These are phyloP conservation scores for Tetradesmus lagerheimii DNA, from an alignment of 139 green algal genomes.

Conservation along the genomic window DNA sequence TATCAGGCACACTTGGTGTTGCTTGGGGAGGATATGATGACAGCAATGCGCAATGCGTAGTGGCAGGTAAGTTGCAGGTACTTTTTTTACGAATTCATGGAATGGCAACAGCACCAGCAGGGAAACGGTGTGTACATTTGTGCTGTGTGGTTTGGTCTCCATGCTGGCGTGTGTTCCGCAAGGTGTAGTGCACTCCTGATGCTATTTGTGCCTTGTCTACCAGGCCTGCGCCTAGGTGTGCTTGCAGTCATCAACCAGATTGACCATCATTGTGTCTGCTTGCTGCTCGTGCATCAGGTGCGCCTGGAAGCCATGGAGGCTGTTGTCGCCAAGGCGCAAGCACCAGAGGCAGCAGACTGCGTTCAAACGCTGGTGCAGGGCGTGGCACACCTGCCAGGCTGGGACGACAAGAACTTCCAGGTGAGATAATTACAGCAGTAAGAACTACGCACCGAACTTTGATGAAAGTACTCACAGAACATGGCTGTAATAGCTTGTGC, in stretches of 20 bases:
- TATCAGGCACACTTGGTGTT: too few relatives aligned
- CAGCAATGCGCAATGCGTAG: background rate
- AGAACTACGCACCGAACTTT: too few relatives aligned
- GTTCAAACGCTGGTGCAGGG: constrained; percentile 71
- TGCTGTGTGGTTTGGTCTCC: too few relatives aligned
- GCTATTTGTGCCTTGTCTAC: too few relatives aligned
- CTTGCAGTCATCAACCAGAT: too few relatives aligned
- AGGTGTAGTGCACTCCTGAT: too few relatives aligned
- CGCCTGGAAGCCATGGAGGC: constrained; percentile 85
- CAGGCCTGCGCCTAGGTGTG: too few relatives aligned
- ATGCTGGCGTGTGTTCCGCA: too few relatives aligned
- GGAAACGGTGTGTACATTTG: too few relatives aligned
- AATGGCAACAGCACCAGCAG: too few relatives aligned
- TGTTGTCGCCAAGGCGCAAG: constrained; percentile 63
- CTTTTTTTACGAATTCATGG: too few relatives aligned
- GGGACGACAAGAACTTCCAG: constrained; percentile 98
- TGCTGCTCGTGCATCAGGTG: constrained; percentile 51
- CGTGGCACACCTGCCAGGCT: constrained; percentile 84
- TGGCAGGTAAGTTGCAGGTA: too few relatives aligned
- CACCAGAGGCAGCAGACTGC: constrained; percentile 51
- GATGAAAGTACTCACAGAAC: background rate
- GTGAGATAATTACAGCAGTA: constrained; percentile 54
- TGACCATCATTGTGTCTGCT: background rate
- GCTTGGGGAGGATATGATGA: background rate
- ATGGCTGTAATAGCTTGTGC: background rate